Base-by-base conservation (phyloP, 257 asterid species). In the Przewalskia tangutica region DNA sequence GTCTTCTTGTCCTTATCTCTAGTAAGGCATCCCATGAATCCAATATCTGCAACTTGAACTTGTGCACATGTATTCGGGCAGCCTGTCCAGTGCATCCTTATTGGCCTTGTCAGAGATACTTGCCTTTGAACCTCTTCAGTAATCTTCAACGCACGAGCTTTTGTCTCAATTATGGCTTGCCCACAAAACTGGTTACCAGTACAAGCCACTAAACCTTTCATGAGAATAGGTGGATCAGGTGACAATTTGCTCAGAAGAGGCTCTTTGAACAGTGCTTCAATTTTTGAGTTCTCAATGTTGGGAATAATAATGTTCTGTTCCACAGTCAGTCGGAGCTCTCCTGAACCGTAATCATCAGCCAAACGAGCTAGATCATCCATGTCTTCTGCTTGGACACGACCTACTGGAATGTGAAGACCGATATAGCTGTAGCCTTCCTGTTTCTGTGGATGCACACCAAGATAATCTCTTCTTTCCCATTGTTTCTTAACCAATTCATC, bases 1-100 rank as follows among this genome's bases (percentile, higher is more conserved):
- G 86, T 27, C 58, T 94, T 94, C 81, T 95, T 97, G 0, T 81
- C 83, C 79, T 84, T 86, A 58, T 89, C 85, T 82, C 97, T 86
- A 1, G 99, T 85, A 97, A 91, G 82, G 88, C 99, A 95, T 70
- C 99, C 98, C 99, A 95, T 95, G 90, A 95, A 95, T 85, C 99
- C 99, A 17, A 95, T 92, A 81, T 95, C 99, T 0, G 98, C 98
- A 65, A 95, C 98, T 80, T 95, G 99, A 38, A 95, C 99, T 44
- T 94, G 99, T 82, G 88, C 99, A 80, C 99, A 95, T 0, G 90
- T 64, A 85, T 95, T 95, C 0, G 99, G 97, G 89, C 99, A 95
- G 2, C 98, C 99, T 7, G 99, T 95, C 98, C 98, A 95, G 56
- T 95, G 99, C 97, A 95, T 95, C 89, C 99, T 87, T 44, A 95